These are phyloP conservation scores for Viridothelium virens DNA, from an alignment of 495 filamentous ascomycete species.

Conservation along the genomic window DNA sequence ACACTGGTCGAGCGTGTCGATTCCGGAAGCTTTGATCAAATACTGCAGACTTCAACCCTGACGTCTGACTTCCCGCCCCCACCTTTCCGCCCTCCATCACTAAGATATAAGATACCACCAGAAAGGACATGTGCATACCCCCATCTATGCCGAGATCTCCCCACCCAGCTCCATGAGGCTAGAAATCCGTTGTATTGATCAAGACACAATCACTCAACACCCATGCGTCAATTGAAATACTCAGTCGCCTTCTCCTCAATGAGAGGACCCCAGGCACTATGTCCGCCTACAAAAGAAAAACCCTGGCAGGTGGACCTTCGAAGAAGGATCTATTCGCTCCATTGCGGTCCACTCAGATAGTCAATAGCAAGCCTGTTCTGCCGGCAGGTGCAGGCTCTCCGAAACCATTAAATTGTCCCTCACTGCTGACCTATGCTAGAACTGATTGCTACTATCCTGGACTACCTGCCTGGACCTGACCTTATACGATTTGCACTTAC, in stretches of 20 bases:
- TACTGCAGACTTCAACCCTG: neutral
- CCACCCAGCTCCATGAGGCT: too few species aligned
- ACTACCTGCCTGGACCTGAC: constrained; percentile 77
- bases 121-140: too few species aligned
- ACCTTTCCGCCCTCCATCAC: neutral
- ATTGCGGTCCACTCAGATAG: constrained; percentile 67
- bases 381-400: constrained; percentile 58
- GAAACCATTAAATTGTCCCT: neutral
- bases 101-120: too few species aligned
- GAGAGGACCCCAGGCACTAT: constrained; percentile 34
- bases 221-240: neutral
- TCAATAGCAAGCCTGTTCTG: constrained; percentile 63
- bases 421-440: constrained; percentile 43
- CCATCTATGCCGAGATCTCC: too few species aligned
- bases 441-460: constrained; percentile 79
- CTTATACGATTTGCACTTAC: constrained; percentile 79
- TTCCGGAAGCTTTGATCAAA: neutral
- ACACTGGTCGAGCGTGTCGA: neutral
- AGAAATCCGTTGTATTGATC: too few species aligned
- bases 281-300: constrained; percentile 58
- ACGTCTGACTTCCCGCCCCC: too few species aligned
- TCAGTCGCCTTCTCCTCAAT: constrained; percentile 1
- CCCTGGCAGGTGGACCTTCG: constrained; percentile 41
- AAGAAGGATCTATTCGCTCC: constrained; percentile 60
- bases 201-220: neutral